Percentiles rank a stretch among this genome's conserved stretches.
Conservation (phyloP, 495 filamentous ascomycete genomes). For the Penicillium psychrofluorescens region DNA sequence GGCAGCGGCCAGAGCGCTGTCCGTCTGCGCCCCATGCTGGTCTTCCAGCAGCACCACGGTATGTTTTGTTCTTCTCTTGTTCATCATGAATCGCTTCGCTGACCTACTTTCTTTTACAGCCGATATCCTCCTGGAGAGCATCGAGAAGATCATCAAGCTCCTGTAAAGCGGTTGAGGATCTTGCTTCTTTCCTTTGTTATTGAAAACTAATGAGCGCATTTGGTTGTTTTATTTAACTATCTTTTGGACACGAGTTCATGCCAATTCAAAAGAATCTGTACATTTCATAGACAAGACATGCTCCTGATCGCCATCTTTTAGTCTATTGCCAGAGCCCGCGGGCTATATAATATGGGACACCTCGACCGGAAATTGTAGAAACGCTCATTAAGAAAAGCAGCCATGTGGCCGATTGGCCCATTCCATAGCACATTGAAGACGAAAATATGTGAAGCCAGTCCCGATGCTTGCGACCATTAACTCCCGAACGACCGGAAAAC, state of each 20-base stretch:
- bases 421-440: neutral
- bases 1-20: conserved; percentile 77
- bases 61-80: conserved; percentile 23
- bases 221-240: conserved; percentile 1
- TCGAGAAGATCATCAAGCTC: conserved; percentile 71
- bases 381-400: too few species aligned
- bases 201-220: conserved; percentile 17
- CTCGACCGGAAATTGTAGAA: too few species aligned
- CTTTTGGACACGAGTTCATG: conserved; percentile 14
- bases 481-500: conserved; percentile 8
- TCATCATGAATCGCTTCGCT: neutral
- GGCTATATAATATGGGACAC: too few species aligned
- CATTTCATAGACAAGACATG: conserved; percentile 15
- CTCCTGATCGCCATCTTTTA: neutral
- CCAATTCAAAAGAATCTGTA: conserved; percentile 6
- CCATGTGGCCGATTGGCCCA: too few species aligned
- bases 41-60: conserved; percentile 92
- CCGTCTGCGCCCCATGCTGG: conserved; percentile 85
- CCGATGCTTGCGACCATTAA: conserved; percentile 19
- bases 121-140: conserved; percentile 56
- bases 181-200: neutral
- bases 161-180: conserved; percentile 25
- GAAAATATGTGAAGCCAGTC: conserved; percentile 1
- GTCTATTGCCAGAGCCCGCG: too few species aligned
- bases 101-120: conserved; percentile 30